Conservation (phyloP, 371 early-diverging fungal genomes). For the Mortierella sp. region DNA sequence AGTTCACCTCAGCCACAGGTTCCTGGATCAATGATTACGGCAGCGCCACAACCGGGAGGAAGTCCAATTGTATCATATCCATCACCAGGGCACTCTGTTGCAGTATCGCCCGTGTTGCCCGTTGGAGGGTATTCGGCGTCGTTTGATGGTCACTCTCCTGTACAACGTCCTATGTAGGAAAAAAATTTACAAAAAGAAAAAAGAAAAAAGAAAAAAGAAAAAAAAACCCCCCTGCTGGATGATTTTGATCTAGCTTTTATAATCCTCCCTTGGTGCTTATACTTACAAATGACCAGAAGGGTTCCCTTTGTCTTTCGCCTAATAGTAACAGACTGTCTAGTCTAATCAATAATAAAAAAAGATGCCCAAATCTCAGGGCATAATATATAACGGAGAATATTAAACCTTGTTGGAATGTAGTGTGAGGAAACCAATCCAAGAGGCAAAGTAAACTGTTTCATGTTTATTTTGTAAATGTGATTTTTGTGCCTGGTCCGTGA, state of each 20-base stretch:
- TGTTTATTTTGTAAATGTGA: too few species aligned
- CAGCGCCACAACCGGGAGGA: slow-evolving; percentile 40
- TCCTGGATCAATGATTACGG: slow-evolving; percentile 33
- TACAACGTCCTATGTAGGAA: not conserved
- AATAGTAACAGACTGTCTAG: too few species aligned
- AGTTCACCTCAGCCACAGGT: not conserved
- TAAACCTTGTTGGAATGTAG: too few species aligned
- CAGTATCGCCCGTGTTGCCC: slow-evolving; percentile 40
- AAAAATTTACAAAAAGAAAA: not conserved
- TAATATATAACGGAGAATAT: too few species aligned
- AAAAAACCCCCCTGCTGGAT: not conserved
- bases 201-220: not conserved
- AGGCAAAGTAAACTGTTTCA: too few species aligned
- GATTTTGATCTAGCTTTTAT: not conserved
- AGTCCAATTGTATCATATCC: slow-evolving; percentile 34
- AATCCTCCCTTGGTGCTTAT: too few species aligned
- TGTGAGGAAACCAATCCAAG: too few species aligned
- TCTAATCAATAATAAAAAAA: too few species aligned
- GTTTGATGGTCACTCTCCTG: not conserved
- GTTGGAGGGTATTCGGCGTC: slow-evolving; percentile 17
- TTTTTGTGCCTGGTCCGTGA: too few species aligned
- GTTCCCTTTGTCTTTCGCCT: too few species aligned
- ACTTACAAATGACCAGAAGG: too few species aligned
- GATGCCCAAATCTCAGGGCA: too few species aligned
- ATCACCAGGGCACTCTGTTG: slow-evolving; percentile 31